phyloP scores from a whole-genome alignment of 2,329 filamentous ascomycete genomes.

The Penicillium polonicum region DNA sequence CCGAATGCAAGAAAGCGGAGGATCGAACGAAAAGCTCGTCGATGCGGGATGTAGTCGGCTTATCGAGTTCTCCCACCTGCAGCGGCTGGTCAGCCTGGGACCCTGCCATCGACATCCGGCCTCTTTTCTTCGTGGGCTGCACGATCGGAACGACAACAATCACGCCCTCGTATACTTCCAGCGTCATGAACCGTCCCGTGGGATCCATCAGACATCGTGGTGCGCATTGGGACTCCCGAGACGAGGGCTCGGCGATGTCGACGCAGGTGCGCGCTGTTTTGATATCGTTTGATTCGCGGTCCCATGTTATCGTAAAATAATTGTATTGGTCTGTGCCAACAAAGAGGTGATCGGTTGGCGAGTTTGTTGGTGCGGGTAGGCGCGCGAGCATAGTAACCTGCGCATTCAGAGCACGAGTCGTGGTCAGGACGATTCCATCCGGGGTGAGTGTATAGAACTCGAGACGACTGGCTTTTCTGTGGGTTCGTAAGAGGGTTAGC shows the following conservation, averaged over 20 bases:
- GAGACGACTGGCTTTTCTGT: conserved; percentile 49
- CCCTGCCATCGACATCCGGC: conserved; percentile 26
- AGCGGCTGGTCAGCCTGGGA: conserved; percentile 28
- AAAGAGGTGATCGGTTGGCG: conserved; percentile 79
- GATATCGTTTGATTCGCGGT: conserved; percentile 55
- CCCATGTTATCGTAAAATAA: conserved; percentile 89
- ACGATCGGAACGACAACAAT: conserved; percentile 63
- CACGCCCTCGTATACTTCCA: conserved; percentile 68
- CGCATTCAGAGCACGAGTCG: conserved; percentile 75
- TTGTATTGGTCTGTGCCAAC: conserved; percentile 85
- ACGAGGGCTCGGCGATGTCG: conserved; percentile 60
- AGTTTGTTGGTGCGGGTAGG: conserved; percentile 60
- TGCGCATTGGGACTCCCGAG: conserved; percentile 74
- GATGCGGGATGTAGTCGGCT: conserved; percentile 61
- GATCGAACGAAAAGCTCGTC: conserved; percentile 67
- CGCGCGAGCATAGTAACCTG: conserved; percentile 76
- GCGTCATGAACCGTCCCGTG: conserved; percentile 64
- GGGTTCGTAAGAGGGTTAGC: conserved; percentile 3
- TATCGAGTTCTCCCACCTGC: conserved; percentile 57
- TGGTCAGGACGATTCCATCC: conserved; percentile 63
- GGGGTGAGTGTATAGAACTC: conserved; percentile 57
- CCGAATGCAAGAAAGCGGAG: conserved; percentile 63
- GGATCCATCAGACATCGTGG: conserved; percentile 84
- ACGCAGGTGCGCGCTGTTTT: conserved; percentile 59
- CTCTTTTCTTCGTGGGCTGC: conserved; percentile 50